These are phyloP conservation scores for Otatea glauca DNA, from an alignment of 176 grass and related monocot genomes.

Conservation along the genomic window DNA sequence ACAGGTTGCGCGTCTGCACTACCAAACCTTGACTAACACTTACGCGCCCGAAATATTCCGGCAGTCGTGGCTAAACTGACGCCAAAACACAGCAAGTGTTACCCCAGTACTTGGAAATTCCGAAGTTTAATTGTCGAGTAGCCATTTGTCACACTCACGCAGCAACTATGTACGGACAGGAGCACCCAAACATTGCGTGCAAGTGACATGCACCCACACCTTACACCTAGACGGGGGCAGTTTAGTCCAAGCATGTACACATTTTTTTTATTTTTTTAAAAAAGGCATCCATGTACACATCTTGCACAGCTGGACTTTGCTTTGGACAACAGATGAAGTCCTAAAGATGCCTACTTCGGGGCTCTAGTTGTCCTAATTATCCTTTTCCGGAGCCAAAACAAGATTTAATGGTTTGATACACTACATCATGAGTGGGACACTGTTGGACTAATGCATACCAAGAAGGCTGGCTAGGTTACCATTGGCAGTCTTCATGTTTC, in stretches of 20 bases:
- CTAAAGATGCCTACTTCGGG: not conserved
- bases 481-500: too few species aligned
- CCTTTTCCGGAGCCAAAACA: not conserved
- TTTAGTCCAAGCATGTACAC: not conserved
- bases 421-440: not conserved
- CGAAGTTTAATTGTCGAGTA: not conserved
- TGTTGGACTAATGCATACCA: not conserved
- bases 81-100: not conserved
- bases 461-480: too few species aligned
- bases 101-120: not conserved
- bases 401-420: not conserved
- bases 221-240: too few species aligned
- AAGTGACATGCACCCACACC: not conserved
- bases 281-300: not conserved
- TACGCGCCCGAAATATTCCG: not conserved
- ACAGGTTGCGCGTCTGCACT: too few species aligned
- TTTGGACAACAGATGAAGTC: not conserved
- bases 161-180: not conserved
- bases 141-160: not conserved
- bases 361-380: too few species aligned
- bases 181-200: not conserved
- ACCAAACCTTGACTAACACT: too few species aligned
- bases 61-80: not conserved
- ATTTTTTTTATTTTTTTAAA: too few species aligned
- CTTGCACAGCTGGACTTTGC: not conserved